Percentiles rank a stretch among this genome's conserved stretches.
Conservation (phyloP, 768 basidiomycete genomes). For the Polyporus arcularius region DNA sequence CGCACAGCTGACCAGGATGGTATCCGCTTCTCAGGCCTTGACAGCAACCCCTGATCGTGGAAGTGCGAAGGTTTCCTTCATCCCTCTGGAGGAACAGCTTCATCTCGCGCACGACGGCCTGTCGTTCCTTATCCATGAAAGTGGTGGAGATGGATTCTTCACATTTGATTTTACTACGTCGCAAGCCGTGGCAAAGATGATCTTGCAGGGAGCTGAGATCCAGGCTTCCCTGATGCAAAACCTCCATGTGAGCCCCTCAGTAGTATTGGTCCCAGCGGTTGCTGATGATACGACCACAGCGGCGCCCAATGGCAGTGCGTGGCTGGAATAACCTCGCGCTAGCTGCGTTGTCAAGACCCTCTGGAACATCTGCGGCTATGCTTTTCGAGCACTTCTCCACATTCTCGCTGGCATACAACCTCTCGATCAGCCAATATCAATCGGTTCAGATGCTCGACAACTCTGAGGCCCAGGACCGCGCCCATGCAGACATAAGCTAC, state of each 20-base stretch:
- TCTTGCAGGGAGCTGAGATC: constrained; percentile 49
- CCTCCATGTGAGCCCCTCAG: constrained; percentile 33
- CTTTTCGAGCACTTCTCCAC: constrained; percentile 52
- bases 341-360: constrained; percentile 46
- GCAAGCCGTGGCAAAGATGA: constrained; percentile 51
- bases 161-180: constrained; percentile 57
- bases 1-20: neutral
- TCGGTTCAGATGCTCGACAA: constrained; percentile 34
- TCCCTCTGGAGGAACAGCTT: constrained; percentile 37
- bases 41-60: constrained; percentile 2
- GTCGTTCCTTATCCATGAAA: constrained; percentile 53
- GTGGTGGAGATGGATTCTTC: constrained; percentile 45
- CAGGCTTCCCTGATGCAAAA: constrained; percentile 44
- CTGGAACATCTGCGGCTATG: constrained; percentile 37
- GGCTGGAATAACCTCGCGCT: constrained; percentile 69
- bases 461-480: constrained; percentile 38
- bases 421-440: constrained; percentile 40
- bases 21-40: constrained; percentile 6
- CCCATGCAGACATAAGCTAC: constrained; percentile 63
- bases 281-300: constrained; percentile 5
- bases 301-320: constrained; percentile 38
- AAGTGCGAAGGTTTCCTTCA: constrained; percentile 4
- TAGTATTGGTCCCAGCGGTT: neutral
- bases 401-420: constrained; percentile 52
- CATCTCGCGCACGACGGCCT: constrained; percentile 53